Conservation (phyloP, 495 filamentous ascomycete species). For the Podospora appendiculata region DNA sequence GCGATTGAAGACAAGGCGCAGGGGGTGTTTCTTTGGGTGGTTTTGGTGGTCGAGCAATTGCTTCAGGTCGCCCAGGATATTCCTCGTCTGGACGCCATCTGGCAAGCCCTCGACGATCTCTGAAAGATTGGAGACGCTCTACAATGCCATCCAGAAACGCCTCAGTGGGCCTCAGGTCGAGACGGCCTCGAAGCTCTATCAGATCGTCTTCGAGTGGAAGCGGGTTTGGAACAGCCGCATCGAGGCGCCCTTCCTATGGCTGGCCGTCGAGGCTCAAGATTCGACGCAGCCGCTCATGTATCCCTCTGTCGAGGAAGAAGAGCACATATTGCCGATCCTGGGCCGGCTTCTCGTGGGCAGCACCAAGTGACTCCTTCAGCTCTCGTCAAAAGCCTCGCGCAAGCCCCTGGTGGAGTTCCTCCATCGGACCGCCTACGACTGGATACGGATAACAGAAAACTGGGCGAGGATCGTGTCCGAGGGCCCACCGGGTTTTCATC, state of each 20-base stretch:
- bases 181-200: not conserved
- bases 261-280: not conserved
- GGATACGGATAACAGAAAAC: not conserved
- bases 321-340: not conserved
- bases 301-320: not conserved
- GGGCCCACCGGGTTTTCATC: no score
- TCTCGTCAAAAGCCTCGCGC: not conserved
- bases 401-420: not conserved
- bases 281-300: not conserved
- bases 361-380: not conserved
- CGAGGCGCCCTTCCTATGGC: not conserved
- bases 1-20: not conserved
- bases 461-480: no score
- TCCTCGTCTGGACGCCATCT: not conserved
- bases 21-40: slow-evolving; percentile 10
- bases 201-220: not conserved
- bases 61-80: not conserved
- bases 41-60: not conserved
- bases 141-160: not conserved
- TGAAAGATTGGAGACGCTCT: not conserved
- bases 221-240: not conserved
- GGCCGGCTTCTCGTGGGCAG: not conserved
- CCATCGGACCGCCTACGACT: slow-evolving; percentile 1
- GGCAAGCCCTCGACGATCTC: not conserved
- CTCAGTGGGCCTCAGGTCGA: not conserved